A percentile compares a stretch with the other conserved stretches of the same genome.
Conservation (phyloP, 495 filamentous ascomycete species). For the Daldinia decipiens region DNA sequence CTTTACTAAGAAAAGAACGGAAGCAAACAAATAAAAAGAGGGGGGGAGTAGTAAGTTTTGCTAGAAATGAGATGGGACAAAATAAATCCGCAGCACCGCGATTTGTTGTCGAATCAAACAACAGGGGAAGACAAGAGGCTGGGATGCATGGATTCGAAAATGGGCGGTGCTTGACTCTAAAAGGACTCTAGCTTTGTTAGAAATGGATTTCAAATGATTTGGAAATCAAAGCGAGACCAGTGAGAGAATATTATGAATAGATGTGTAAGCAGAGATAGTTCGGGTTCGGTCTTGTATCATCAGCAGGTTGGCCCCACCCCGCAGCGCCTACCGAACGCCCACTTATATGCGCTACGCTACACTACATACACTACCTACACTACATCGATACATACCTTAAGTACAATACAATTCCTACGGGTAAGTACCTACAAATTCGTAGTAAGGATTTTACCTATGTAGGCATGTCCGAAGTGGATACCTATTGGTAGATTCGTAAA, state of each 20-base stretch:
- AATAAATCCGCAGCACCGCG: neutral
- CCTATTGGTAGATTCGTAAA: neutral
- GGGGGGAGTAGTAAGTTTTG: neutral
- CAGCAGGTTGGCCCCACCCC: constrained; percentile 10
- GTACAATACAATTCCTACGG: neutral
- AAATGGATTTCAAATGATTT: constrained; percentile 44
- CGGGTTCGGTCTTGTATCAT: neutral
- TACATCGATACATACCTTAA: neutral
- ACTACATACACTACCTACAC: no score
- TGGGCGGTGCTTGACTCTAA: constrained; percentile 12
- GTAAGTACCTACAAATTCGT: neutral
- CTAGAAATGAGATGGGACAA: neutral
- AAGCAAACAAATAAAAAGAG: neutral
- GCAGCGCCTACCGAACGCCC: constrained; percentile 33
- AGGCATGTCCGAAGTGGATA: neutral
- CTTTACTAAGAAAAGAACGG: constrained; percentile 19
- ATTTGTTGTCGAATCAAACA: neutral
- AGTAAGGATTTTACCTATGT: neutral
- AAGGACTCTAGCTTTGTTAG: neutral
- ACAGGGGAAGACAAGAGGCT: neutral
- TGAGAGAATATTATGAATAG: constrained; percentile 34
- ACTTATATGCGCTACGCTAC: neutral
- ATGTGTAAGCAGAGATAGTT: constrained; percentile 37
- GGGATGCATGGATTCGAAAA: constrained; percentile 3
- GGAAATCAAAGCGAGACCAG: constrained; percentile 31